Conservation (phyloP, 108 stramenopile genomes). For the Pseudonitzschia multiseries region DNA sequence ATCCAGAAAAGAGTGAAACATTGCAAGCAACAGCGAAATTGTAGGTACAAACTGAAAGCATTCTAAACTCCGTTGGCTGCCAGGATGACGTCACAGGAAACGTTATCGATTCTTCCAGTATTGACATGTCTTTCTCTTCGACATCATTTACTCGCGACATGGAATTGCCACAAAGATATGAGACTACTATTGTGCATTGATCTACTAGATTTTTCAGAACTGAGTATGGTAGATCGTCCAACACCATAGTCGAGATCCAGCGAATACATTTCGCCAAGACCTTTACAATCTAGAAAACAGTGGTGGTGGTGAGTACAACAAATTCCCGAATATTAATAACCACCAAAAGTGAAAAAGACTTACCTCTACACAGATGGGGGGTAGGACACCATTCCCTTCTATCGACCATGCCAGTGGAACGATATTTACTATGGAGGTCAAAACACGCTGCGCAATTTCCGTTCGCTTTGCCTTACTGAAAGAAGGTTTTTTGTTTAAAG, state of each 20-base stretch:
- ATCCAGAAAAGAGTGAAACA: slow-evolving; percentile 81
- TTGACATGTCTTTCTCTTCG: background rate
- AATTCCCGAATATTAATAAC: background rate
- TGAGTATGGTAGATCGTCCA: slow-evolving; percentile 11
- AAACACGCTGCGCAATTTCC: slow-evolving; percentile 3
- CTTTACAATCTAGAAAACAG: slow-evolving; percentile 15
- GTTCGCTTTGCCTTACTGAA: background rate
- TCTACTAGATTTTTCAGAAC: slow-evolving; percentile 11
- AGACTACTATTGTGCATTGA: slow-evolving; percentile 15
- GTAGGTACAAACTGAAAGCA: slow-evolving; percentile 52
- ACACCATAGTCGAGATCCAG: slow-evolving; percentile 15
- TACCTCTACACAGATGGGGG: slow-evolving; percentile 31
- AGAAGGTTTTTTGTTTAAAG: slow-evolving; percentile 1
- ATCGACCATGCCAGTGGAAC: slow-evolving; percentile 28
- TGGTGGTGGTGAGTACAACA: background rate
- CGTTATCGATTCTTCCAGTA: slow-evolving; percentile 12
- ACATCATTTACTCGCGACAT: slow-evolving; percentile 6
- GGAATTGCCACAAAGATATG: slow-evolving; percentile 17
- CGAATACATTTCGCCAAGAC: slow-evolving; percentile 20
- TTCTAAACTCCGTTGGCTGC: slow-evolving; percentile 40
- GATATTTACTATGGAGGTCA: slow-evolving; percentile 2
- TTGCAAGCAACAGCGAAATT: slow-evolving; percentile 75
- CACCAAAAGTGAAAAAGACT: slow-evolving; percentile 4
- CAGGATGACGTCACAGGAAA: slow-evolving; percentile 47
- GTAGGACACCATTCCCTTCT: slow-evolving; percentile 26